These are phyloP conservation scores for Scheffersomyces titani DNA, from an alignment of 1,139 yeast genomes.

Conservation along the genomic window DNA sequence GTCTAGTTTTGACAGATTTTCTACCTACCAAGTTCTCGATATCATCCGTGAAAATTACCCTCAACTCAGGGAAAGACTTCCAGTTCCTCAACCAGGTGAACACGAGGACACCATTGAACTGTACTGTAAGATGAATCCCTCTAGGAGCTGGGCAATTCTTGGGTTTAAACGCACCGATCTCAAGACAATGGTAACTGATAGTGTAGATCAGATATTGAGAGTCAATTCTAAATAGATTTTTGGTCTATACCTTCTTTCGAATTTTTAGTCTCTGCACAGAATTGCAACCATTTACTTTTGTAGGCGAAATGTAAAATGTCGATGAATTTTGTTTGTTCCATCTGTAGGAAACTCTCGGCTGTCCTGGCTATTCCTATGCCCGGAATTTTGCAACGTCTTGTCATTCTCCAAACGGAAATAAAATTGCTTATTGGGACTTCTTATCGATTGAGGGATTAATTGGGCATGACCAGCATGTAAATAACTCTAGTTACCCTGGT, in stretches of 20 bases:
- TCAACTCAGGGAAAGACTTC: background rate
- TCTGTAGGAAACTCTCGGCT: no score
- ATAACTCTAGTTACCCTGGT: no score
- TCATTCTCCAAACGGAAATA: no score
- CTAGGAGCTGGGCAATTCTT: background rate
- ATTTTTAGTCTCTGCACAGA: background rate
- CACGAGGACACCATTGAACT: background rate
- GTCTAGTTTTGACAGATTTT: slow-evolving; percentile 26
- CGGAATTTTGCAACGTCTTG: no score
- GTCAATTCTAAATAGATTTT: background rate
- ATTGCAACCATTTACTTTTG: background rate
- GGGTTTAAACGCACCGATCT: background rate
- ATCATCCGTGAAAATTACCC: slow-evolving; percentile 4
- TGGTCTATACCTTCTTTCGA: background rate
- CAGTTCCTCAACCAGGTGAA: background rate
- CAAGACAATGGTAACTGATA: background rate
- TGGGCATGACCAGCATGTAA: no score
- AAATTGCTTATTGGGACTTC: no score
- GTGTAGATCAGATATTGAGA: background rate
- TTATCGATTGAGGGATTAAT: no score
- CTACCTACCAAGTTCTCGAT: slow-evolving; percentile 8
- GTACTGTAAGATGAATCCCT: background rate
- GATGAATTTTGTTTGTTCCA: no score
- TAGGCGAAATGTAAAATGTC: background rate
- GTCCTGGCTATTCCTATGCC: no score